Conservation (phyloP, 495 filamentous ascomycete genomes). For the Friedmanniomyces simplex region DNA sequence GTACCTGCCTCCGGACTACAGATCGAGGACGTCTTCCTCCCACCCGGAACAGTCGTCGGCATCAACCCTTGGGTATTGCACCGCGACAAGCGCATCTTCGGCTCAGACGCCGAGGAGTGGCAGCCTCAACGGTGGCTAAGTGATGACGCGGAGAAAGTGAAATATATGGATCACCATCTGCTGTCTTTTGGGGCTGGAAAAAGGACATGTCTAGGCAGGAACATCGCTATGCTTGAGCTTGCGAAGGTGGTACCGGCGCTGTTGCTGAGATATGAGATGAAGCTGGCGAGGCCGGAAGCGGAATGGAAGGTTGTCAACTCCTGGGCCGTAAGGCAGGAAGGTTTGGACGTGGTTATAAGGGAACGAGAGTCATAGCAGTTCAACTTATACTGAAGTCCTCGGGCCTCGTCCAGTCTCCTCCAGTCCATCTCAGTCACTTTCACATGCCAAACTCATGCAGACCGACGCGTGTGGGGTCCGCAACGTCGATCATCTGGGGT, state of each 20-base stretch:
- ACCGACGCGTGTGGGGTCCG: neutral
- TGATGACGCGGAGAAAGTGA: constrained; percentile 10
- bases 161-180: constrained; percentile 16
- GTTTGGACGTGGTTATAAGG: constrained; percentile 10
- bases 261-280: constrained; percentile 19
- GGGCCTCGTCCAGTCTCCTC: neutral
- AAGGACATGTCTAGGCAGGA: constrained; percentile 24
- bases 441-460: neutral
- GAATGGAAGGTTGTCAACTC: constrained; percentile 18
- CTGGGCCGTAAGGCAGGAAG: constrained; percentile 18
- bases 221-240: constrained; percentile 27
- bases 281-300: constrained; percentile 16
- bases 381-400: neutral
- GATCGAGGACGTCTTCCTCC: constrained; percentile 8
- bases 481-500: neutral
- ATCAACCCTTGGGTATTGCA: constrained; percentile 21
- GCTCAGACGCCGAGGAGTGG: constrained; percentile 19
- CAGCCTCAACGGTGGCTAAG: constrained; percentile 20
- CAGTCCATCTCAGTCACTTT: neutral
- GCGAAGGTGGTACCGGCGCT: constrained; percentile 26
- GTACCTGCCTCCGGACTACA: constrained; percentile 29
- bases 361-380: neutral
- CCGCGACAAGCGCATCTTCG: constrained; percentile 18
- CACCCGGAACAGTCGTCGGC: constrained; percentile 17
- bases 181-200: constrained; percentile 26